Evolutionary conservation across 1,139 yeast species (phyloP).

Genomic region (Hanseniaspora gamundiae): DNA sequence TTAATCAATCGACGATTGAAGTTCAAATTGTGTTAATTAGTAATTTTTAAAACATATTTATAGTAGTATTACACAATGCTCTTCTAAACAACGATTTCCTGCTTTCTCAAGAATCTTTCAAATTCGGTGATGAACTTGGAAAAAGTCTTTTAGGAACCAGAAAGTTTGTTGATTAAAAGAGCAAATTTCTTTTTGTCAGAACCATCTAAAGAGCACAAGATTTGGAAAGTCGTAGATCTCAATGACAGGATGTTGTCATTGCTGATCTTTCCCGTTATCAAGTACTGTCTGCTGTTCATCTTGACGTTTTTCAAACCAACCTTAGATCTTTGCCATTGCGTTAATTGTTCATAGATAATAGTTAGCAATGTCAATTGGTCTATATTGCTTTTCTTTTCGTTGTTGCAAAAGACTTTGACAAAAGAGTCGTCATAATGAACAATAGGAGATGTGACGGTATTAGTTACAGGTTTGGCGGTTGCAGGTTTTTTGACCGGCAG

Average conservation of each 20-base stretch:
- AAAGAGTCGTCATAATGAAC: background rate
- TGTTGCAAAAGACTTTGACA: background rate
- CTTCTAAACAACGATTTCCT: conserved; percentile 22
- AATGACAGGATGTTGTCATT: conserved; percentile 49
- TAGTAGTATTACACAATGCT: too few relatives aligned
- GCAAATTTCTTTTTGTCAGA: conserved; percentile 26
- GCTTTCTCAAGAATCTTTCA: conserved; percentile 33
- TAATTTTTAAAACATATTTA: too few relatives aligned
- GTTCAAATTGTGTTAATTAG: too few relatives aligned
- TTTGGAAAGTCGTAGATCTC: conserved; percentile 53
- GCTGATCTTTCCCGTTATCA: conserved; percentile 48
- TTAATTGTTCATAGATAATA: conserved; percentile 42
- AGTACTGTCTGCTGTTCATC: conserved; percentile 26
- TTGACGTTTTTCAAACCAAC: conserved; percentile 46
- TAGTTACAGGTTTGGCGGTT: background rate
- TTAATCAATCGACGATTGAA: too few relatives aligned
- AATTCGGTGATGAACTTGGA: conserved; percentile 41
- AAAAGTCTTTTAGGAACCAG: conserved; percentile 63
- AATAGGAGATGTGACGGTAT: background rate
- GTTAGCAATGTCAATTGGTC: conserved; percentile 12
- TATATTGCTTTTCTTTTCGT: background rate
- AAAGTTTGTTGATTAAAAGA: conserved; percentile 41
- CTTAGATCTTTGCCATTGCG: conserved; percentile 52
- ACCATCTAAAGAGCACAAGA: conserved; percentile 15
- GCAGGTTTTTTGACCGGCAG: too few relatives aligned